Conservation (phyloP, 768 basidiomycete species). For the Cyclocybe aegerita region DNA sequence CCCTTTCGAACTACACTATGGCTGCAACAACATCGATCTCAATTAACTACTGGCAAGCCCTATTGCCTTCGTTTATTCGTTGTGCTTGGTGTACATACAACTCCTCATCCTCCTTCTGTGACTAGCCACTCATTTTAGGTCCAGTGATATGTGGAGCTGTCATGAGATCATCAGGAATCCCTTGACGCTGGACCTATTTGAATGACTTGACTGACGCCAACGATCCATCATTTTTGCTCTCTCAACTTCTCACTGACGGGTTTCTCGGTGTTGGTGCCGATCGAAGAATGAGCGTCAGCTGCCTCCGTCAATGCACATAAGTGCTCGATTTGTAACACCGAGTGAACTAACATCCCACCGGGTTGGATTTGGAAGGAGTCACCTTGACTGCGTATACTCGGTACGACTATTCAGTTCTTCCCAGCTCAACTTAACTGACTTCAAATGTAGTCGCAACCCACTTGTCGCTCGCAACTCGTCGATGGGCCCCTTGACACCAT, state of each 20-base stretch:
- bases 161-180: too few relatives aligned
- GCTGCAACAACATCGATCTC: too few relatives aligned
- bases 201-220: too few relatives aligned
- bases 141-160: too few relatives aligned
- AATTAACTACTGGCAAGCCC: too few relatives aligned
- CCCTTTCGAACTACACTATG: too few relatives aligned
- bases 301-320: not conserved
- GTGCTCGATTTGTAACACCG: not conserved
- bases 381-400: conserved; percentile 2
- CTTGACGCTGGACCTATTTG: too few relatives aligned
- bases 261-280: not conserved
- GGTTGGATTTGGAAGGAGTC: not conserved
- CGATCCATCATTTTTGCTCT: too few relatives aligned
- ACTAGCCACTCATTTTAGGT: too few relatives aligned
- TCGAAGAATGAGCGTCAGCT: not conserved
- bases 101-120: too few relatives aligned
- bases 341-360: not conserved
- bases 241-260: not conserved
- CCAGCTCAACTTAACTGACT: conserved; percentile 2
- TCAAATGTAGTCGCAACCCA: conserved; percentile 1
- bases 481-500: conserved; percentile 5
- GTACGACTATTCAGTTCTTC: conserved; percentile 1
- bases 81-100: too few relatives aligned
- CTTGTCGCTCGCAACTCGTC: conserved; percentile 7
- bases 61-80: too few relatives aligned